phyloP scores from a whole-genome alignment of 2,329 filamentous ascomycete genomes.

The Dactylellina parvicollis region DNA sequence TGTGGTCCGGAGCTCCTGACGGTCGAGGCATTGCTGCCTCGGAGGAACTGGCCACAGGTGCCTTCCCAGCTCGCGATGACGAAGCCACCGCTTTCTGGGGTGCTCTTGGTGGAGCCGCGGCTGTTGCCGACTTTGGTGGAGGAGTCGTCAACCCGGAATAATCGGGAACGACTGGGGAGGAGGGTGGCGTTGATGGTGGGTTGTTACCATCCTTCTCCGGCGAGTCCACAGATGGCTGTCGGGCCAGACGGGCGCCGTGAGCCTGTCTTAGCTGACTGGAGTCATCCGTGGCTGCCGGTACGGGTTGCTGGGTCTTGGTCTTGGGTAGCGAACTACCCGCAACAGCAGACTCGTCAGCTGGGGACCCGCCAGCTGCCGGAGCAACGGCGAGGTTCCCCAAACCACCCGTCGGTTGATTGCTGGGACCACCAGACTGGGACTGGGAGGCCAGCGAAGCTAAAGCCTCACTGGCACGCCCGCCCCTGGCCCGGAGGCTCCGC shows the following conservation, averaged over 20 bases:
- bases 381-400: background rate
- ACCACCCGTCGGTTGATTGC: background rate
- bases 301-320: background rate
- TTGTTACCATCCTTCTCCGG: background rate
- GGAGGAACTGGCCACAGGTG: background rate
- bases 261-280: background rate
- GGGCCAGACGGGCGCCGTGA: background rate
- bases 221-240: background rate
- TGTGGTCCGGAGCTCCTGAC: background rate
- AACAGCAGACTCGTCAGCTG: background rate
- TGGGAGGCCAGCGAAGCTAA: background rate
- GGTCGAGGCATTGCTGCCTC: background rate
- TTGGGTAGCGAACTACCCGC: slow-evolving; percentile 4
- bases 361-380: background rate
- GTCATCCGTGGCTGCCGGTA: background rate
- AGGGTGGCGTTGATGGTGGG: background rate
- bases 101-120: background rate
- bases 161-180: slow-evolving; percentile 2
- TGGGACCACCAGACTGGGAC: background rate
- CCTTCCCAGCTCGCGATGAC: background rate
- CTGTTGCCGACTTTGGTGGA: background rate
- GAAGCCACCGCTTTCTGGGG: background rate
- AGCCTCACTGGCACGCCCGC: background rate
- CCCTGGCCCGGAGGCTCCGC: background rate
- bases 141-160: background rate